Evolutionary conservation across 177 flowering plant species (phyloP), one percentile per base, ranked within the genome.

Genomic region (Vitis hybrid): DNA sequence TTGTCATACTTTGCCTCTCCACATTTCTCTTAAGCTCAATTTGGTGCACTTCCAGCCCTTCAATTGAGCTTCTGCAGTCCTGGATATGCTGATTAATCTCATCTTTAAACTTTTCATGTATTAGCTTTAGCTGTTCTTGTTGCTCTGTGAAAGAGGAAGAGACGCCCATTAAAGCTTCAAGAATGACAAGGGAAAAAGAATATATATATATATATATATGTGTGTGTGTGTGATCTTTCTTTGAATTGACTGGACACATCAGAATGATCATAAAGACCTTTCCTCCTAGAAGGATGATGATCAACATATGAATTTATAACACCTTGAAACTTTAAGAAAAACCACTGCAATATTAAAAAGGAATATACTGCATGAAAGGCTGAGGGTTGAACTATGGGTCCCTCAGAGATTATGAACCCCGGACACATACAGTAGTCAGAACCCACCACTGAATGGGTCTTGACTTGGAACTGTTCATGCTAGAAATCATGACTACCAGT

Each of bases 1-100:
- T n/a, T 62, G 30, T 11, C 92, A 71, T 89, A 92, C 98, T 92
- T 73, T 86, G 90, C 76, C 78, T 91, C 64, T 89, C 89, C 51
- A 83, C 52, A 11, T 70, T 69, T 70, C 84, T 88, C 77, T 83
- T 90, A 48, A 88, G 67, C 72, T 91, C 91, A 9, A 60, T 69
- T 59, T 86, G 82, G 26, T 87, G 77, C 52, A 80, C 83, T 79
- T 93, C 94, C 66, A 89, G 78, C 67, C 77, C 89, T 69, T 85
- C 89, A 66, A 93, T 34, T 56, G 82, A 68, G 73, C 76, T 82
- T 59, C 66, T 79, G 77, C 82, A 86, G 21, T 83, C 85, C 73
- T 87, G 84, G 51, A 94, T 79, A 79, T 87, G 88, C 71, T 75
- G 82, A 69, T 76, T 67, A 23, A 94, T 74, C 56, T 85, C 94